phyloP scores from a whole-genome alignment of 2,329 filamentous ascomycete genomes.

The Penicillium sp. region DNA sequence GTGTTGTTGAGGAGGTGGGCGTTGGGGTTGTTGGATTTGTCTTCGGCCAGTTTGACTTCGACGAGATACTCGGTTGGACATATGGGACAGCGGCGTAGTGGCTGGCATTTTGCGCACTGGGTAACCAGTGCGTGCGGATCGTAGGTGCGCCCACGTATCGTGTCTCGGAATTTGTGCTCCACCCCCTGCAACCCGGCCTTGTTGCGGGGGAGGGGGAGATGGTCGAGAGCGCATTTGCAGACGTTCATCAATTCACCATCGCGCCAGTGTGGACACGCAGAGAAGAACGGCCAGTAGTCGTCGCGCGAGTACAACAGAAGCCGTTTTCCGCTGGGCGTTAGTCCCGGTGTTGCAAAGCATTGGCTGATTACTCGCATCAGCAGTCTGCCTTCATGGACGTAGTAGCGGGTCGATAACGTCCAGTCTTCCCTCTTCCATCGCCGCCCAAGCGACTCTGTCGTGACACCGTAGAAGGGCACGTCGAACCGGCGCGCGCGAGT shows the following conservation, averaged over 20 bases:
- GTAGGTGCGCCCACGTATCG: conserved; percentile 19
- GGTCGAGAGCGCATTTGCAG: conserved; percentile 58
- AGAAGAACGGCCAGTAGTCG: conserved; percentile 61
- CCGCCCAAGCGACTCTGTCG: conserved; percentile 44
- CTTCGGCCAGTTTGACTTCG: conserved; percentile 58
- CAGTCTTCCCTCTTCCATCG: conserved; percentile 55
- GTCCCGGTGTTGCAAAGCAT: conserved; percentile 48
- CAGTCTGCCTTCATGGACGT: conserved; percentile 51
- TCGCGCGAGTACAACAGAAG: conserved; percentile 57
- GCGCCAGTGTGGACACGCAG: conserved; percentile 59
- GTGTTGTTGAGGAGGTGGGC: not conserved
- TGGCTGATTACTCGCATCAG: conserved; percentile 57
- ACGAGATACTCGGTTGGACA: conserved; percentile 62
- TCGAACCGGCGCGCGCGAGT: conserved; percentile 48
- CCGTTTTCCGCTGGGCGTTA: conserved; percentile 51
- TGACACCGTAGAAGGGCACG: conserved; percentile 44
- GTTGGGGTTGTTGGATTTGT: conserved; percentile 28
- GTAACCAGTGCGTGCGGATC: conserved; percentile 43
- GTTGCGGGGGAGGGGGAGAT: conserved; percentile 48
- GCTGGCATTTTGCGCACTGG: conserved; percentile 54
- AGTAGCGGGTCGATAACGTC: conserved; percentile 54
- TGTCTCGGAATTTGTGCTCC: conserved; percentile 40
- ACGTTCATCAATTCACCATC: conserved; percentile 58
- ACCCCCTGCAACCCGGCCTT: conserved; percentile 38
- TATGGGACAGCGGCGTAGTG: conserved; percentile 58